Base-by-base conservation (phyloP, 345 rosid genomes). In the Turnera subulata region DNA sequence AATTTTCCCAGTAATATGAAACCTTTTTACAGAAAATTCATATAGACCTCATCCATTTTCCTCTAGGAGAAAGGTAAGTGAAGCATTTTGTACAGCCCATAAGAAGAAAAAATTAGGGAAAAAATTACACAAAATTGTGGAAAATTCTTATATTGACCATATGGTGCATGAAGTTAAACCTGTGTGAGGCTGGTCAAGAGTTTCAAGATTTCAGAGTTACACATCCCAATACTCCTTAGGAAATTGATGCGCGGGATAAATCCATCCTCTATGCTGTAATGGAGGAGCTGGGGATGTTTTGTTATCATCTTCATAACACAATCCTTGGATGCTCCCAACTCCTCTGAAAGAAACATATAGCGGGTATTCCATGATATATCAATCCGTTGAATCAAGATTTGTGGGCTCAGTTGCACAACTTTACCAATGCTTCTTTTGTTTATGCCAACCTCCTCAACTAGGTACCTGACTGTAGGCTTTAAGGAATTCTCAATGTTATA, bases 371-470 rank as follows among this genome's bases (percentile, higher is more conserved):
- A 93, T 6, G 96, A 80, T 51, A 89, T 73, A 25, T 93, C 99
- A 13, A 93, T 89, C 57, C 96, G 79, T 78, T 93, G 99, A 68
- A 89, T 83, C 59, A 93, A 85, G 75, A 93, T 85, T 68, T 89
- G 97, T 54, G 97, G 99, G 71, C 99, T 93, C 61, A 93, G 79
- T 62, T 81, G 91, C 77, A 93, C 91, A 25, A 93, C 97, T 74
- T 93, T 93, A 13, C 97, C 83, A 44, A 89, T 59, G 64, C 65
- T 79, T 48, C 77, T 80, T 65, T 85, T 93, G 38, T 83, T 73
- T 35, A 93, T 93, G 46, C 96, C 99, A 52, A 93, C 91, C 80
- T 86, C 97, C 75, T 93, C 97, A n/a, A 93, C 82, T 79, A 93
- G 64, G 73, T 89, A 89, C 72, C 99, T 80, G 46, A 89, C 83